Evolutionary conservation across 352 stramenopile species (phyloP), one percentile per base, ranked within the genome.

Genomic region (Thalassiosira livingstoniorum): DNA sequence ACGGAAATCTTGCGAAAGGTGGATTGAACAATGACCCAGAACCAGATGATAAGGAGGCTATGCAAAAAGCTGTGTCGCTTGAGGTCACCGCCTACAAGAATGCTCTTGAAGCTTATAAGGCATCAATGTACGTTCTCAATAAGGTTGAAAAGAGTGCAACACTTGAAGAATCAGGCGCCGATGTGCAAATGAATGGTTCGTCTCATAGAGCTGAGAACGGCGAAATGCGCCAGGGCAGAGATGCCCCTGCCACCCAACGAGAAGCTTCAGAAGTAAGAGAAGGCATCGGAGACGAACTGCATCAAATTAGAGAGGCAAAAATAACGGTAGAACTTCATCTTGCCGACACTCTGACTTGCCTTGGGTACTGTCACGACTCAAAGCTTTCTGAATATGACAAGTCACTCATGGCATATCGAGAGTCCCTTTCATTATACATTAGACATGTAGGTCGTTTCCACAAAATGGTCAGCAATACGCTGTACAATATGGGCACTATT

Each of bases 341-440:
- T 35, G 83, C 83, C 29, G 86, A 92, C 51, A 87, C 83, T 32
- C 62, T 90, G 11, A 92, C 69, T 69, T 88, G 78, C 42, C 69
- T 92, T 13, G 86, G 83, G 27, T 92, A 86, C 65, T 89, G 80
- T 61, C 80, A 90, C 54, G 86, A 92, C 63, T 75, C 77, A 18
- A 92, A 92, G 45, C 35, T 83, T 31, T 64, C 31, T 11, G 83
- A 92, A 43, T 87, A 77, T 37, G 73, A 86, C 23, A 78, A 79
- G 37, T 72, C 83, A 23, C 67, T 92, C 35, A 81, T 85, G 71
- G 83, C 82, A 43, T 92, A 92, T 64, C 62, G 77, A 34, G 86
- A 92, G 68, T 87, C 80, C 18, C 69, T 92, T 32, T 88, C 80
- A 34, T 31, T 92, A n/a, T 92, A 92, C 63, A 85, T 89, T 27